Percentiles rank a stretch among this genome's conserved stretches.
phyloP scores from a whole-genome alignment of 106 monocot species.

The Apostasia shenzhenica region DNA sequence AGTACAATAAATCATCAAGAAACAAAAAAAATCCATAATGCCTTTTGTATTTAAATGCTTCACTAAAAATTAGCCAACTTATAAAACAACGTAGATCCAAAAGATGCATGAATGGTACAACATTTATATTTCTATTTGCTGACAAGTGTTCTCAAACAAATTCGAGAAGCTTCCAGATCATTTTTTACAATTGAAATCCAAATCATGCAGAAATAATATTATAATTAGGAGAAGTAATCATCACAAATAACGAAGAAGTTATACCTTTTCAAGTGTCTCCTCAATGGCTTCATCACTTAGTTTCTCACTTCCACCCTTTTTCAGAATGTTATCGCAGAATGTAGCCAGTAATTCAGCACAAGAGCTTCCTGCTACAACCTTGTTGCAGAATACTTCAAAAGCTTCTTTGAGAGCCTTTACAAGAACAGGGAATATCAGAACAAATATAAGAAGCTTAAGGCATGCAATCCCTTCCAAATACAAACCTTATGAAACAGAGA shows the following conservation, averaged over 20 bases:
- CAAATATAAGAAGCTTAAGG: background rate
- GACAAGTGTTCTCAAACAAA: no score
- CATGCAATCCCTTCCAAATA: background rate
- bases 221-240: background rate
- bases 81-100: no score
- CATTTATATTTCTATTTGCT: no score
- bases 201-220: no score
- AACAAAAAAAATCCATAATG: no score
- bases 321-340: slow-evolving; percentile 65
- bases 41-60: no score
- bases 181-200: no score
- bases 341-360: slow-evolving; percentile 61
- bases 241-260: background rate
- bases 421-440: background rate
- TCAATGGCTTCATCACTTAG: slow-evolving; percentile 72
- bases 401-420: slow-evolving; percentile 62
- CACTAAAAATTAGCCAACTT: no score
- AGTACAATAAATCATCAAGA: no score
- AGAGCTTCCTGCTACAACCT: slow-evolving; percentile 64
- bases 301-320: slow-evolving; percentile 71
- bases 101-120: no score
- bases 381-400: slow-evolving; percentile 71
- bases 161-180: no score
- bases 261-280: slow-evolving; percentile 66
- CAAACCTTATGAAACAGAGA: slow-evolving; percentile 69